These are phyloP conservation scores for Goffeauzyma gilvescens DNA, from an alignment of 768 basidiomycete species.

Conservation along the genomic window DNA sequence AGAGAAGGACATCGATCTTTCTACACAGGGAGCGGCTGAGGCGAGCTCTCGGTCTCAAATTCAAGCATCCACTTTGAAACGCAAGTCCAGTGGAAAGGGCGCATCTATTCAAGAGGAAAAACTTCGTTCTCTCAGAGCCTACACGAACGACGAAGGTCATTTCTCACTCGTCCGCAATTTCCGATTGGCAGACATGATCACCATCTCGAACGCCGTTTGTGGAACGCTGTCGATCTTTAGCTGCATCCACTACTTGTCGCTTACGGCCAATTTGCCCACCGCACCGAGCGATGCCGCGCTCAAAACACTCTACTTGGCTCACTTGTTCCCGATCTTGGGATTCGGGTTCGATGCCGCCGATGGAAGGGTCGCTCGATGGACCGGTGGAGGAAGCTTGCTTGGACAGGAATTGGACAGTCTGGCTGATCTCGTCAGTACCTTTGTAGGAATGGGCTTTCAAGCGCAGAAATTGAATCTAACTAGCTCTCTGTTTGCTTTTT, in stretches of 20 bases:
- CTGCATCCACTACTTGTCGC: slow-evolving; percentile 68
- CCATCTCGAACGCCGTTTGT: slow-evolving; percentile 97
- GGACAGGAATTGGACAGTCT: slow-evolving; percentile 95
- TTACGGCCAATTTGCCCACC: slow-evolving; percentile 64
- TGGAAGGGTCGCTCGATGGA: slow-evolving; percentile 94
- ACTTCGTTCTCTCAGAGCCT: slow-evolving; percentile 22
- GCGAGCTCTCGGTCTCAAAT: no score
- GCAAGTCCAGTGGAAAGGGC: slow-evolving; percentile 14
- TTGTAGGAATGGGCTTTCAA: not conserved
- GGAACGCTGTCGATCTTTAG: slow-evolving; percentile 89
- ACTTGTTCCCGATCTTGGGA: slow-evolving; percentile 71
- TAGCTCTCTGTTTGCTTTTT: not conserved
- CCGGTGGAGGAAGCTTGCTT: slow-evolving; percentile 81
- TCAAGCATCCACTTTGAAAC: no score
- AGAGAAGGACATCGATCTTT: no score
- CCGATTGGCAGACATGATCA: slow-evolving; percentile 89
- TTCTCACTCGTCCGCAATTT: slow-evolving; percentile 98
- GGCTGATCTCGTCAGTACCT: slow-evolving; percentile 62
- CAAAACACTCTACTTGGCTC: slow-evolving; percentile 53
- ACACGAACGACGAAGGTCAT: slow-evolving; percentile 73
- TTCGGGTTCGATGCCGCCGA: slow-evolving; percentile 96
- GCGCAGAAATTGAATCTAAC: no score
- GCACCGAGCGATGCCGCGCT: slow-evolving; percentile 82
- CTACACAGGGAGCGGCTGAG: no score
- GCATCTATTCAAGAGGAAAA: slow-evolving; percentile 26